Evolutionary conservation across 164 flowering plant species (phyloP).

Genomic region (Brasenia schreberi): DNA sequence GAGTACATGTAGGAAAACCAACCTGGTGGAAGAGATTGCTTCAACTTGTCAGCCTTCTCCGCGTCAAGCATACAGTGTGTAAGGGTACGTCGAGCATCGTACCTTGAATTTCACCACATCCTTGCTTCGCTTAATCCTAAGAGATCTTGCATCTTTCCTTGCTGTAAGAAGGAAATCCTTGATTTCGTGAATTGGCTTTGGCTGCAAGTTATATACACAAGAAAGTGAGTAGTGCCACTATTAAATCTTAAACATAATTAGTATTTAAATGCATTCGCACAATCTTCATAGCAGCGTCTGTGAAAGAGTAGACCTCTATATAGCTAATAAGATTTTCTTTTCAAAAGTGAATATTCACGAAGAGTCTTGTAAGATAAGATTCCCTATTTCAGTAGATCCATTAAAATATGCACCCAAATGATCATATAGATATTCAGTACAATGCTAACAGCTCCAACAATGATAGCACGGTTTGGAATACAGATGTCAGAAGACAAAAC

Average conservation of each 20-base stretch:
- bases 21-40: conserved; percentile 90
- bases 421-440: too few species aligned
- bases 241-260: not conserved
- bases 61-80: conserved; percentile 64
- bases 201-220: conserved; percentile 20
- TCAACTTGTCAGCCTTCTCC: conserved; percentile 74
- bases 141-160: conserved; percentile 65
- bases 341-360: too few species aligned
- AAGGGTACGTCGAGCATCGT: conserved; percentile 66
- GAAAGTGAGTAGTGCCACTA: not conserved
- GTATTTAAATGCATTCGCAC: too few species aligned
- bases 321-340: too few species aligned
- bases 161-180: conserved; percentile 87
- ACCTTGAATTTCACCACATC: conserved; percentile 84
- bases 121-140: conserved; percentile 59
- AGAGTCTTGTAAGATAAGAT: too few species aligned
- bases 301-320: too few species aligned
- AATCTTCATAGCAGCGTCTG: too few species aligned
- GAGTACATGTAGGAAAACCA: not conserved
- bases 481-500: too few species aligned
- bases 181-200: conserved; percentile 80
- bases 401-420: too few species aligned
- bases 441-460: too few species aligned
- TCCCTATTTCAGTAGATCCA: too few species aligned
- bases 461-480: too few species aligned